Percentiles rank a stretch among this genome's conserved stretches.
These are phyloP conservation scores for Aureobasidium sp. DNA, from an alignment of 2,329 filamentous ascomycete genomes.

Conservation along the genomic window DNA sequence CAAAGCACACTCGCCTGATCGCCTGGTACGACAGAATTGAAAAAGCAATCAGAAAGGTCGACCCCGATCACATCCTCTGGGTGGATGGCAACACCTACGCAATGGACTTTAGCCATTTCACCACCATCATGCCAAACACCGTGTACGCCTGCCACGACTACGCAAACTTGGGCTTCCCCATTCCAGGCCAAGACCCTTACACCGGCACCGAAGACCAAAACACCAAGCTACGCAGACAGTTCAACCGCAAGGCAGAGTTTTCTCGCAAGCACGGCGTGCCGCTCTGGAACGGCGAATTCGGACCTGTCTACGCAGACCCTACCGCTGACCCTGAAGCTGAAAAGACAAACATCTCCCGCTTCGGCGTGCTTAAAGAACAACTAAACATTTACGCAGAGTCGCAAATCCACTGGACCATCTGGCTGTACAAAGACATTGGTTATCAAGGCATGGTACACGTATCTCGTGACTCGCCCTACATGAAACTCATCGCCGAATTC, in stretches of 20 bases:
- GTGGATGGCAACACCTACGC: conserved; percentile 50
- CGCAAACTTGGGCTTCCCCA: conserved; percentile 42
- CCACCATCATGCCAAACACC: conserved; percentile 37
- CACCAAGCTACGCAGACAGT: conserved; percentile 26
- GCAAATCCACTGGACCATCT: conserved; percentile 50
- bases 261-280: conserved; percentile 34
- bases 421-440: conserved; percentile 33
- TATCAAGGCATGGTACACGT: conserved; percentile 31
- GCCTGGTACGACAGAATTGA: conserved; percentile 41
- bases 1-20: conserved; percentile 37
- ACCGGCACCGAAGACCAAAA: conserved; percentile 37
- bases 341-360: conserved; percentile 37
- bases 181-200: conserved; percentile 31
- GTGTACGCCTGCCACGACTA: conserved; percentile 49
- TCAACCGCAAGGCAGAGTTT: conserved; percentile 39
- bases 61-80: conserved; percentile 43
- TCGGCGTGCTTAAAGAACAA: conserved; percentile 39
- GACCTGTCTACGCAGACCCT: conserved; percentile 42
- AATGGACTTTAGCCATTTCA: conserved; percentile 43
- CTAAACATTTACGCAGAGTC: conserved; percentile 47
- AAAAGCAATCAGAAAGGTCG: conserved; percentile 37
- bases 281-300: conserved; percentile 47
- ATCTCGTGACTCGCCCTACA: conserved; percentile 31
- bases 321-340: conserved; percentile 33
- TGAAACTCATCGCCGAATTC: conserved; percentile 45